Base-by-base conservation (phyloP, 495 filamentous ascomycete genomes). In the Xylaria acuta region DNA sequence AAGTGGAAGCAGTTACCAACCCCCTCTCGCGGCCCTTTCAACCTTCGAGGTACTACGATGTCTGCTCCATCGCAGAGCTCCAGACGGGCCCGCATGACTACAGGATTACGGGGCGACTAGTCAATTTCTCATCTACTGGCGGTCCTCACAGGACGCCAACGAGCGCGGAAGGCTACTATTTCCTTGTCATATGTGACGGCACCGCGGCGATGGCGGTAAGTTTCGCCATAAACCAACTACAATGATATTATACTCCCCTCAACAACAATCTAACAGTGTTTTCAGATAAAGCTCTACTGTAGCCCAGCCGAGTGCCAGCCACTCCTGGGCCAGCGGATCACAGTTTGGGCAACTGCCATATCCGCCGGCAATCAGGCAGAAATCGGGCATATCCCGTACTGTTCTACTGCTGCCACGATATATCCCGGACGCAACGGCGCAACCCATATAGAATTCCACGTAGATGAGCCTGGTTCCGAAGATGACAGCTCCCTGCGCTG, bases 151-250 rank as follows among this genome's bases (percentile, higher is more conserved):
- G 68, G 14, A 73, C 74, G 40, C 70, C 75, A 43, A 49, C 71
- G 22, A 80, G 75, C 30, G 70, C 74, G 11, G 72, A 58, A 62
- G 88, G 88, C 1, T 88, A 83, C 76, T 80, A 90, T 54, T 87
- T 86, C 45, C 67, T 91, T 22, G 81, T 87, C 62, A 73, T 92
- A 2, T 87, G 86, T 68, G 90, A 92, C 78, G 81, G 88, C 67
- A 86, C 84, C 30, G 90, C 86, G 5, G 84, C 83, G 14, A 80
- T 91, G 56, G 84, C 82, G 8, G 90, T 91, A 76, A 43, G 80
- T 71, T 27, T 8, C n/a, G 34, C 34, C 58, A 25, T 18, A 60
- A 38, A 60, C 32, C n/a, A 38, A 34, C 34, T 60, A 4, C 6
- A 22, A 8, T 38, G 20, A 38, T 59, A 36, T 30, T 8, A 32